Evolutionary conservation across 176 grass and related monocot species (phyloP).

Genomic region (Thalia dealbata): DNA sequence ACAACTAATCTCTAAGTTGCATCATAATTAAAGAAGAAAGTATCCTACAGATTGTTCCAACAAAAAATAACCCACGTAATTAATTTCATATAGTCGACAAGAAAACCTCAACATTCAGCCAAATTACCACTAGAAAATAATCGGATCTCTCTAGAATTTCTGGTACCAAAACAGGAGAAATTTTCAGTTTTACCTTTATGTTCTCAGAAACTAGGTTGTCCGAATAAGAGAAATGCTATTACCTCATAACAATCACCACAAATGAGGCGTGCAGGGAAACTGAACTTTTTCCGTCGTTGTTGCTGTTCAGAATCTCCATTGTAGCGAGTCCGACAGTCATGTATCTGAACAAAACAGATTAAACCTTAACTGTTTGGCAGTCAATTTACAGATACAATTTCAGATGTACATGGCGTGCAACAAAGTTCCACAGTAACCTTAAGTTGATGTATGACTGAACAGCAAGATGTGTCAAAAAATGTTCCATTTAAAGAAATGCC

Average conservation of each 20-base stretch:
- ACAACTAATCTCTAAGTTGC: no score
- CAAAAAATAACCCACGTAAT: no score
- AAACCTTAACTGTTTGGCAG: neutral
- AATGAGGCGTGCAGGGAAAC: conserved; percentile 87
- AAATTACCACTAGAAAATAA: no score
- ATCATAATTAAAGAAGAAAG: no score
- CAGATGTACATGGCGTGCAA: no score
- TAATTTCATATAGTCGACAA: neutral
- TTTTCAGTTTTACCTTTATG: no score
- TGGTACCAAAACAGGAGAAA: neutral
- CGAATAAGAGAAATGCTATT: conserved; percentile 16
- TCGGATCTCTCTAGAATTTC: neutral
- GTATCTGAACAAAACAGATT: conserved; percentile 39
- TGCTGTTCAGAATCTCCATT: conserved; percentile 77
- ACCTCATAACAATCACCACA: conserved; percentile 91
- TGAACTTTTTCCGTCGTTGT: conserved; percentile 79
- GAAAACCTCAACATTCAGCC: neutral
- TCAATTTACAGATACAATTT: neutral
- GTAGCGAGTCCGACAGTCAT: conserved; percentile 85
- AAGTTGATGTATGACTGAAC: no score
- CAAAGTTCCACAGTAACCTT: no score
- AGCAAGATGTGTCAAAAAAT: no score
- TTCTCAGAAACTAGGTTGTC: no score
- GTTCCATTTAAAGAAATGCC: no score
- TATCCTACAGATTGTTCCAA: no score